Evolutionary conservation across 495 filamentous ascomycete species (phyloP).

Genomic region (Coniosporium apollinis): DNA sequence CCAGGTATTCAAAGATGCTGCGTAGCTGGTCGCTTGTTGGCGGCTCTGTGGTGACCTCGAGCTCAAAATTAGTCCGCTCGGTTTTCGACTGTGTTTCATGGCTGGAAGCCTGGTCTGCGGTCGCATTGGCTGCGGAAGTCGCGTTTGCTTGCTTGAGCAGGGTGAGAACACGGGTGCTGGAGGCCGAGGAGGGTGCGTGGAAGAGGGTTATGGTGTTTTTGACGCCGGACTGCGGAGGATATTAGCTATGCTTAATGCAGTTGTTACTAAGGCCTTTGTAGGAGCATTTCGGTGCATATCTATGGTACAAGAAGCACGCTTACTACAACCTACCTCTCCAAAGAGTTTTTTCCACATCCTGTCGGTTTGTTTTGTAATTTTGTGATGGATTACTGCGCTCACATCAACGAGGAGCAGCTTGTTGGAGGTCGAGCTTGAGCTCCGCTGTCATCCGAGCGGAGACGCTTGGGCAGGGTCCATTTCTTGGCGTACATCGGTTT

Average conservation of each 20-base stretch:
- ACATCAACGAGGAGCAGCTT: too few species aligned
- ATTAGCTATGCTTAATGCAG: too few species aligned
- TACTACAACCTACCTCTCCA: neutral
- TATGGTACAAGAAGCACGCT: neutral
- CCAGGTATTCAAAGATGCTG: constrained; percentile 79
- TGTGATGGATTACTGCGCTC: neutral
- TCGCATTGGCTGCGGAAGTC: constrained; percentile 44
- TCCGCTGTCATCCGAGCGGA: too few species aligned
- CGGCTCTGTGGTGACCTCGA: constrained; percentile 63
- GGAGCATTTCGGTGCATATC: neutral
- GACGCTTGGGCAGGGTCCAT: too few species aligned
- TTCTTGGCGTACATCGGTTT: too few species aligned
- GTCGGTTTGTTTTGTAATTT: neutral
- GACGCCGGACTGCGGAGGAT: constrained; percentile 17
- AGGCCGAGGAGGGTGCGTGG: constrained; percentile 52
- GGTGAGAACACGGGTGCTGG: constrained; percentile 49
- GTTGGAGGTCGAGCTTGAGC: too few species aligned
- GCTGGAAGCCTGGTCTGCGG: constrained; percentile 49
- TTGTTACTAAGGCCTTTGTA: neutral
- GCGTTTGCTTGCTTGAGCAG: constrained; percentile 60
- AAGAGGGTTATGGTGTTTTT: constrained; percentile 86
- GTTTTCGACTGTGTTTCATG: constrained; percentile 36
- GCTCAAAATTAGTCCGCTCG: constrained; percentile 54
- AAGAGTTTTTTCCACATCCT: neutral
- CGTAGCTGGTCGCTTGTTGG: constrained; percentile 74